Evolutionary conservation across 139 green algal genomes (phyloP), one percentile per base, ranked within the genome.

Genomic region (Chlorella sp.): DNA sequence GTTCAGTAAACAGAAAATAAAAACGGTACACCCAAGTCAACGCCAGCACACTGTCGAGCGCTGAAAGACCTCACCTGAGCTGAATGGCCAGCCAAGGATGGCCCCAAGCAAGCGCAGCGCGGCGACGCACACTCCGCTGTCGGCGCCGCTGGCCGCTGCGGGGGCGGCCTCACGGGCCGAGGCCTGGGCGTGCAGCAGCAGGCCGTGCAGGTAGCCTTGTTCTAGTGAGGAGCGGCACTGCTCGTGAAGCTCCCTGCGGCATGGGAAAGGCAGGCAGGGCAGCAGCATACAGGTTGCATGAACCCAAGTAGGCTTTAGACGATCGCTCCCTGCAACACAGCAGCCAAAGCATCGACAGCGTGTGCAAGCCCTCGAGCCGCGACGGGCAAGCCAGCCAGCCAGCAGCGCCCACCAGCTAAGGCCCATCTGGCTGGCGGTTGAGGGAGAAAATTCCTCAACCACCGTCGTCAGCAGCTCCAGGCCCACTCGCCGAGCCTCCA

Each of bases 31-130:
- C n/a, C n/a, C n/a, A n/a, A n/a, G n/a, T n/a, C n/a, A n/a, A n/a
- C n/a, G n/a, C n/a, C n/a, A n/a, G n/a, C n/a, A n/a, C n/a, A n/a
- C n/a, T n/a, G n/a, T n/a, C n/a, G n/a, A n/a, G 23, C 17, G 12
- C 3, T 4, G 18, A 47, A 47, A 13, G 3, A 4, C 11, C 75
- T 17, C 57, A 72, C 47, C 57, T 6, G 75, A 86, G 83, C 74
- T 88, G 87, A 97, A 98, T 60, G 96, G 92, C 95, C 95, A 98
- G 6, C 68, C 41, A 23, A 98, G 87, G 1, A 96, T 76, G 17
- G 91, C 80, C 3, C 85, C 85, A 81, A 98, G 88, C 64, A 98
- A 87, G n/a, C 69, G 41, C n/a, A 97, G 74, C 74, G 85, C 88
- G 6, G 94, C 92, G 7, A 57, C 30, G 74, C 90, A 95, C 16